These are phyloP conservation scores for Ogataea hybrid DNA, from an alignment of 1,139 yeast genomes.

Conservation along the genomic window DNA sequence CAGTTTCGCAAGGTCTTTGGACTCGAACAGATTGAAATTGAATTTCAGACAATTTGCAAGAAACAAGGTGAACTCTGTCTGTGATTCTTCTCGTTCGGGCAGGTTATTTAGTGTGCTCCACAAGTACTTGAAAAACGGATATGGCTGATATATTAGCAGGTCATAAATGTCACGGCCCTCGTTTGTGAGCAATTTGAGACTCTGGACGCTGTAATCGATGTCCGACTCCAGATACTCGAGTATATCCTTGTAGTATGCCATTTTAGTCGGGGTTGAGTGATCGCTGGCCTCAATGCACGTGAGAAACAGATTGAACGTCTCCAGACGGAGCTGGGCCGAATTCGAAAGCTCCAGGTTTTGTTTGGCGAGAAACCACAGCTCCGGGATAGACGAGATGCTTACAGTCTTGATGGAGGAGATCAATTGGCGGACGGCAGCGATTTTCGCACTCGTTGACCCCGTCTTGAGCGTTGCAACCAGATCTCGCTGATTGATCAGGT, in stretches of 20 bases:
- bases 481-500: slow-evolving; percentile 44
- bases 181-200: slow-evolving; percentile 52
- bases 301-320: slow-evolving; percentile 52
- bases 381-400: slow-evolving; percentile 61
- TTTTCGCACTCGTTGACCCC: slow-evolving; percentile 40
- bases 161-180: slow-evolving; percentile 63
- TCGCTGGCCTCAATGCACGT: slow-evolving; percentile 59
- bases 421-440: slow-evolving; percentile 52
- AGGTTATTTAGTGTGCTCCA: slow-evolving; percentile 22
- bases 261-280: slow-evolving; percentile 41
- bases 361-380: slow-evolving; percentile 72
- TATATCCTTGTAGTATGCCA: slow-evolving; percentile 62
- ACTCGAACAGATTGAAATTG: slow-evolving; percentile 47
- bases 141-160: slow-evolving; percentile 46
- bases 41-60: slow-evolving; percentile 46
- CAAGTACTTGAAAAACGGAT: slow-evolving; percentile 43
- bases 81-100: slow-evolving; percentile 3
- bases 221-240: slow-evolving; percentile 47
- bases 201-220: slow-evolving; percentile 52
- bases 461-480: slow-evolving; percentile 38
- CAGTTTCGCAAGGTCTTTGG: slow-evolving; percentile 36
- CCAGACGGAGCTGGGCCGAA: slow-evolving; percentile 46
- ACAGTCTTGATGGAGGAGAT: slow-evolving; percentile 50
- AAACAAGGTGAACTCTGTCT: slow-evolving; percentile 27
- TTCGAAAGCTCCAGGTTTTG: slow-evolving; percentile 49